phyloP scores from a whole-genome alignment of 345 rosid species.

The Raphanus raphanistrum region DNA sequence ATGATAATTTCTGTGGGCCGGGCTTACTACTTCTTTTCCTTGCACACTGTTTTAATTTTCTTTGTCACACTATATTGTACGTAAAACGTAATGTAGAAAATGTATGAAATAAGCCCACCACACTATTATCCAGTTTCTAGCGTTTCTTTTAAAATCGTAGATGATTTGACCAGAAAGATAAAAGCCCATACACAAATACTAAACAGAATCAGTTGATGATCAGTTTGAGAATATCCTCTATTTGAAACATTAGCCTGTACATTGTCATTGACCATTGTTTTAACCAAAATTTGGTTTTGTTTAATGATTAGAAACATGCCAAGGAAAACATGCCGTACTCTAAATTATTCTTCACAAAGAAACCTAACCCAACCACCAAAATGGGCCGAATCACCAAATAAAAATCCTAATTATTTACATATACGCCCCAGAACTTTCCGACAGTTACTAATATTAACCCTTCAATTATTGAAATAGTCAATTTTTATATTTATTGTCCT shows the following conservation, averaged over 20 bases:
- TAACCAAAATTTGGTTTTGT: too few relatives aligned
- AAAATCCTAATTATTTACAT: background rate
- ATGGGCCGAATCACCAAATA: background rate
- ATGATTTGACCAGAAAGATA: background rate
- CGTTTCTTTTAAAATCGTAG: background rate
- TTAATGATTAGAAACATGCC: background rate
- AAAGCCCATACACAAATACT: background rate
- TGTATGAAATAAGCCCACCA: too few relatives aligned
- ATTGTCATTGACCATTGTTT: background rate
- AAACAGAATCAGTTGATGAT: background rate
- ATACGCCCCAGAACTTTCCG: background rate
- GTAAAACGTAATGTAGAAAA: too few relatives aligned
- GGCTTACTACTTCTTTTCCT: too few relatives aligned
- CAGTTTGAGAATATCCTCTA: background rate
- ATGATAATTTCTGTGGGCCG: too few relatives aligned
- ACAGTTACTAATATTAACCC: background rate
- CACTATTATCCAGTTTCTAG: background rate
- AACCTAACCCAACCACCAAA: conserved; percentile 1
- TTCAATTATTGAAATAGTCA: conserved; percentile 20
- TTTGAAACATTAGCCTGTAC: background rate
- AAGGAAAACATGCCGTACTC: conserved; percentile 1
- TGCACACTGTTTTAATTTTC: too few relatives aligned
- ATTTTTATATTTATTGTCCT: background rate
- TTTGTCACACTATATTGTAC: too few relatives aligned
- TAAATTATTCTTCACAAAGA: background rate